Evolutionary conservation across 768 basidiomycete genomes (phyloP), one percentile per base, ranked within the genome.

Genomic region (Ramaria rubella): DNA sequence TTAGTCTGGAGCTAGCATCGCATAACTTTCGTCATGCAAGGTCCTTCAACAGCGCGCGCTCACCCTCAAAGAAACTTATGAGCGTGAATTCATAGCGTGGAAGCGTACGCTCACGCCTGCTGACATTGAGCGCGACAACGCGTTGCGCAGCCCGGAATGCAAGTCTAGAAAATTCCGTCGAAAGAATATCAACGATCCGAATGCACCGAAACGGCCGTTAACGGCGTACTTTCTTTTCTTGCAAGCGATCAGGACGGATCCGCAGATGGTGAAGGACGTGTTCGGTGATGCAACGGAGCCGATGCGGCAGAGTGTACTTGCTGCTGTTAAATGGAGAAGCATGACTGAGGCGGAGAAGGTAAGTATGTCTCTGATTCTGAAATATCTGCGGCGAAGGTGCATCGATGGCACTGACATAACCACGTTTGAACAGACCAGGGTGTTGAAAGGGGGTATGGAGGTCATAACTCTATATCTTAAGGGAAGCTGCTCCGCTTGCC

Each of bases 211-310:
- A 82, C 95, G 95, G 67, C 94, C 94, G 5, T 81, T 95, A 43
- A 87, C 84, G 67, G 92, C 94, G 0, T 96, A 95, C 66, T 95
- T 96, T 61, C 89, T 94, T n/a, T 96, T 94, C 75, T 69, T 95
- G 61, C 92, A 94, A 68, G 82, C 86, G 44, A 96, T 96, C 62
- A 79, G 94, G 59, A 85, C 88, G 52, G 83, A 89, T 64, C 80
- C 83, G 2, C 74, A 75, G 33, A 71, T 94, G n/a, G 87, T 90
- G 9, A 76, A 68, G 58, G 85, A 86, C 12, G 83, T 95, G 6
- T 95, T 94, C 72, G 90, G 87, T 9, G 86, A 89, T 52, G 92
- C 94, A 72, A 86, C 84, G 33, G 94, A n/a, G n/a, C n/a, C 94
- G 8, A 94, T 93, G 53, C 90, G 89, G 70, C 94, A 96, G 75